Conservation (phyloP, 2,329 filamentous ascomycete genomes). For the Curvularia sp. region DNA sequence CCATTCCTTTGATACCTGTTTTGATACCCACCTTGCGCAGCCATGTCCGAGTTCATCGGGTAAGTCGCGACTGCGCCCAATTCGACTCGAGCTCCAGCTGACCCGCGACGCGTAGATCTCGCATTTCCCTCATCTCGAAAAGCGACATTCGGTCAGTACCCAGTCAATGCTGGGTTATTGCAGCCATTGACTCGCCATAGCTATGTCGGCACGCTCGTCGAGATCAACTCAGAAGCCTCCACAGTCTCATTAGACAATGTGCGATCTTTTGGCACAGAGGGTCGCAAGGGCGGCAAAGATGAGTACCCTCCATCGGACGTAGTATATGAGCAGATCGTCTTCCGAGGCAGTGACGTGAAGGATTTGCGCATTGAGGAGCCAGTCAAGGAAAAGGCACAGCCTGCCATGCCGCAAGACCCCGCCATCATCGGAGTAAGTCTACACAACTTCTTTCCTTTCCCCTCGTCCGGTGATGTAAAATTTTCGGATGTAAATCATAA, state of each 20-base stretch:
- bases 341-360: constrained; percentile 97
- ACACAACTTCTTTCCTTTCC: constrained; percentile 17
- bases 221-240: constrained; percentile 97
- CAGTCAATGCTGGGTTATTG: constrained; percentile 25
- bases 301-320: constrained; percentile 85
- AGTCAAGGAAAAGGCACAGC: constrained; percentile 72
- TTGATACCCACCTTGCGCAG: constrained; percentile 37
- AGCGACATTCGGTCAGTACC: constrained; percentile 87
- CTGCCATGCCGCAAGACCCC: constrained; percentile 87
- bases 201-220: constrained; percentile 93
- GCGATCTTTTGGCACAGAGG: constrained; percentile 91
- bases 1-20: constrained; percentile 32
- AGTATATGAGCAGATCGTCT: constrained; percentile 98
- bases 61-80: constrained; percentile 52
- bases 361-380: constrained; percentile 92
- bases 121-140: constrained; percentile 96
- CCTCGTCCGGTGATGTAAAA: constrained; percentile 80
- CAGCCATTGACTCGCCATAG: constrained; percentile 57
- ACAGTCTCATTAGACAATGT: constrained; percentile 98
- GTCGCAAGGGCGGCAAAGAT: constrained; percentile 79
- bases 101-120: constrained; percentile 67
- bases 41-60: constrained; percentile 69
- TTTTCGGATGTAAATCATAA: constrained; percentile 93
- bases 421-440: constrained; percentile 94
- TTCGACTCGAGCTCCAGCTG: constrained; percentile 44